Evolutionary conservation across 495 filamentous ascomycete genomes (phyloP).

Genomic region (Rostrohypoxylon terebratum): DNA sequence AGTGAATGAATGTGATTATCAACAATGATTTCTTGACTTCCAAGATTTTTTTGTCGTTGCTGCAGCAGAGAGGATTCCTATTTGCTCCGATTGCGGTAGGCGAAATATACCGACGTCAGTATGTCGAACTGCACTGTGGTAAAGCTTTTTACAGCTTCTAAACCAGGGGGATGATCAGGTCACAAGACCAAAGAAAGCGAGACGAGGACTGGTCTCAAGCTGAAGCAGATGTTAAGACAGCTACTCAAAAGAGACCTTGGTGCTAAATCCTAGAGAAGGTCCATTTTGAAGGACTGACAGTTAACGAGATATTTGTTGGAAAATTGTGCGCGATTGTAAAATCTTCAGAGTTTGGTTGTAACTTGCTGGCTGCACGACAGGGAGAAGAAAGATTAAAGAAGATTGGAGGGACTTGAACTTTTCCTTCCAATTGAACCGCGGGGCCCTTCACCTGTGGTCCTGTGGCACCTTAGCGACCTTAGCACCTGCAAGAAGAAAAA

Average conservation of each 20-base stretch:
- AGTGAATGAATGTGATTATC: slow-evolving; percentile 9
- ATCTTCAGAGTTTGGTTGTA: slow-evolving; percentile 34
- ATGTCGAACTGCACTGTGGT: slow-evolving; percentile 7
- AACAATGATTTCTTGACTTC: slow-evolving; percentile 1
- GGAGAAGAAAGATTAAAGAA: slow-evolving; percentile 37
- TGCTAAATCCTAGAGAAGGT: slow-evolving; percentile 42
- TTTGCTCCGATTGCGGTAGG: slow-evolving; percentile 48
- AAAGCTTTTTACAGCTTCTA: slow-evolving; percentile 13
- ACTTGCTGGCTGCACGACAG: slow-evolving; percentile 28
- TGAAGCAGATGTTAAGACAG: slow-evolving; percentile 17
- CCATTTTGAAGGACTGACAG: slow-evolving; percentile 40
- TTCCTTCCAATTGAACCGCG: slow-evolving; percentile 38
- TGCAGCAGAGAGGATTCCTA: slow-evolving; percentile 24
- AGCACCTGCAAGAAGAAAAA: slow-evolving; percentile 20
- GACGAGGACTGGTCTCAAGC: slow-evolving; percentile 24
- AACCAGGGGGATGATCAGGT: background rate
- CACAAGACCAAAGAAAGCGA: slow-evolving; percentile 29
- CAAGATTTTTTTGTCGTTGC: slow-evolving; percentile 29
- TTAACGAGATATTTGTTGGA: slow-evolving; percentile 36
- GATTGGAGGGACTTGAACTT: slow-evolving; percentile 38
- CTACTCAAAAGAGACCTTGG: slow-evolving; percentile 15
- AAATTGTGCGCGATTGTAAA: slow-evolving; percentile 37
- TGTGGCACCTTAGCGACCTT: too few relatives aligned
- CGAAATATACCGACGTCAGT: slow-evolving; percentile 26
- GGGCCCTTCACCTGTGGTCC: slow-evolving; percentile 32